Percentiles rank a stretch among this genome's conserved stretches.
These are phyloP conservation scores for Cercospora janseana DNA, from an alignment of 2,329 filamentous ascomycete genomes.

Conservation along the genomic window DNA sequence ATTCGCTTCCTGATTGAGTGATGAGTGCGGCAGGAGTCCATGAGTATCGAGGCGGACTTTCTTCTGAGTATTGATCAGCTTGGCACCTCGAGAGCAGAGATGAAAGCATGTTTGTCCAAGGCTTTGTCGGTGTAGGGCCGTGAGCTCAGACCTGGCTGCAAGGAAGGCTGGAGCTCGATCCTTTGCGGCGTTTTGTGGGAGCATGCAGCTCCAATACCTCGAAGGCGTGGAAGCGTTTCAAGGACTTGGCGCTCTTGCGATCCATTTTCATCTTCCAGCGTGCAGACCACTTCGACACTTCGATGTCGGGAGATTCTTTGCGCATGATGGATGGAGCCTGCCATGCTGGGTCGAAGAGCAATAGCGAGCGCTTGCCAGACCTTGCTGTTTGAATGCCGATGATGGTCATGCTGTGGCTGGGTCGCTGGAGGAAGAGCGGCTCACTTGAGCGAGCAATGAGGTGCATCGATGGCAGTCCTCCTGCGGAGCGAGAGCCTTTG, in stretches of 20 bases:
- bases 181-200: background rate
- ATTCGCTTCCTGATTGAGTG: constrained; percentile 13
- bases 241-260: constrained; percentile 65
- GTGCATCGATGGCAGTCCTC: no score
- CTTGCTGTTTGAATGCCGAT: constrained; percentile 72
- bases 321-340: constrained; percentile 63
- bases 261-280: constrained; percentile 60
- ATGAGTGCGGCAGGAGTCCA: constrained; percentile 14
- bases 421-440: constrained; percentile 87
- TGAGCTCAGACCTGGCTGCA: no score
- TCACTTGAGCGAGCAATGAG: no score
- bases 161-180: background rate
- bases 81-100: no score
- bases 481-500: no score
- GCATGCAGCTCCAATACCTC: constrained; percentile 53
- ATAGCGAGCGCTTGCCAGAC: constrained; percentile 64
- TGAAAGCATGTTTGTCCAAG: no score
- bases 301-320: constrained; percentile 44
- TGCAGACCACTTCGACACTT: constrained; percentile 40
- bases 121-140: no score
- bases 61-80: no score
- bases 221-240: constrained; percentile 70
- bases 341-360: constrained; percentile 88
- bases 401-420: constrained; percentile 86
- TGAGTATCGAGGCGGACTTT: background rate